These are phyloP conservation scores for Diaporthe vaccinii DNA, from an alignment of 2,329 filamentous ascomycete species.

Conservation along the genomic window DNA sequence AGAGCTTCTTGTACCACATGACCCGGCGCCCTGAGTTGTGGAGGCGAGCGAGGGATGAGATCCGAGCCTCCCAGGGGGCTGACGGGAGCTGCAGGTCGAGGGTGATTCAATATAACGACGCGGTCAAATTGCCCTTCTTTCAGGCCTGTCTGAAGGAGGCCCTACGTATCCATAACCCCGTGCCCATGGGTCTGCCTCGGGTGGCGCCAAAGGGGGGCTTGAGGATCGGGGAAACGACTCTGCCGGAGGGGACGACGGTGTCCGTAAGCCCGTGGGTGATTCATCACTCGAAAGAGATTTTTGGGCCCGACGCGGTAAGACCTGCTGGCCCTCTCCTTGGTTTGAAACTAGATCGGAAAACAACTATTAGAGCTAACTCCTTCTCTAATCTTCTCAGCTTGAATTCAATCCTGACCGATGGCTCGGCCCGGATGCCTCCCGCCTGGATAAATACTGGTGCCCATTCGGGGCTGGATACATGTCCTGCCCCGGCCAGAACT, in stretches of 20 bases:
- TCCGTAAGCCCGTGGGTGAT: conserved; percentile 48
- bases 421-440: conserved; percentile 41
- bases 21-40: conserved; percentile 42
- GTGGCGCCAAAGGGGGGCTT: conserved; percentile 46
- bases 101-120: conserved; percentile 45
- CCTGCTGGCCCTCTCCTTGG: not conserved
- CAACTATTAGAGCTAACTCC: too few relatives aligned
- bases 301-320: conserved; percentile 43
- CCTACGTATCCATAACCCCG: conserved; percentile 48
- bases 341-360: too few relatives aligned
- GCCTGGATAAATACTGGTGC: conserved; percentile 45
- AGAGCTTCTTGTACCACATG: conserved; percentile 47
- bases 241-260: conserved; percentile 49
- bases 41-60: conserved; percentile 43
- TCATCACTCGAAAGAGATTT: conserved; percentile 46
- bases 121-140: conserved; percentile 50
- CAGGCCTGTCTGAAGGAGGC: conserved; percentile 53
- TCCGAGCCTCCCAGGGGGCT: conserved; percentile 41
- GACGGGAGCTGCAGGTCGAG: conserved; percentile 39
- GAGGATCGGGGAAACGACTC: conserved; percentile 45
- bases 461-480: conserved; percentile 43
- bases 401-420: conserved; percentile 46
- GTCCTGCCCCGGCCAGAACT: conserved; percentile 41
- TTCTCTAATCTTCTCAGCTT: not conserved
- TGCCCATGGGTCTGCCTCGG: conserved; percentile 48